These are phyloP conservation scores for Marchantia polymorpha DNA, from an alignment of 225 moss, liverwort and hornwort species.

Conservation along the genomic window DNA sequence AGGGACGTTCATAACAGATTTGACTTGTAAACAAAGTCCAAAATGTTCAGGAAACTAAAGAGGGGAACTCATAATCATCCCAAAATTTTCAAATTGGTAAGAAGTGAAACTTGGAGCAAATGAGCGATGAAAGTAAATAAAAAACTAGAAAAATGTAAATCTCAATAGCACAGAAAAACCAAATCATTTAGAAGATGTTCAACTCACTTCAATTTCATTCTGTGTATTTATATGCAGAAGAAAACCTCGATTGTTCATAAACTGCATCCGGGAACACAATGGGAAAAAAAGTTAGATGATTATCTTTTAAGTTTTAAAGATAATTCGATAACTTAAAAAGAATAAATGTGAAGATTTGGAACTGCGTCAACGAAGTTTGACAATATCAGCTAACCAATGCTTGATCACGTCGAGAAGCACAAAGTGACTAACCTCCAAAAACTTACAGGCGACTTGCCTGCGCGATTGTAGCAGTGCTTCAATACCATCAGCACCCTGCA, in stretches of 20 bases:
- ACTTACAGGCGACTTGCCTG: constrained; percentile 82
- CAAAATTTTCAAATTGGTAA: background rate
- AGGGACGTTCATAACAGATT: background rate
- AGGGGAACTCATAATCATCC: background rate
- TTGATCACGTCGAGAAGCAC: background rate
- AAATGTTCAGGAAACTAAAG: background rate
- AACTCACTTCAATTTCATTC: constrained; percentile 84
- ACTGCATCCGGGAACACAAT: constrained; percentile 52
- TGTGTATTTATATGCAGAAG: constrained; percentile 72
- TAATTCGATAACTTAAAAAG: background rate
- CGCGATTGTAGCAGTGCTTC: constrained; percentile 77
- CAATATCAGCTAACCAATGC: background rate
- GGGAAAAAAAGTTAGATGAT: constrained; percentile 11
- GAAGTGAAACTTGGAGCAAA: background rate
- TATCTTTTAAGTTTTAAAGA: too few relatives aligned
- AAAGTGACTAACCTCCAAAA: constrained; percentile 56
- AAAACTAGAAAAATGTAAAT: background rate
- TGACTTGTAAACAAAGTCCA: background rate
- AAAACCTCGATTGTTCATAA: constrained; percentile 72
- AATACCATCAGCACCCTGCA: constrained; percentile 75
- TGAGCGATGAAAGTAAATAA: too few relatives aligned
- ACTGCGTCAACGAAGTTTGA: background rate
- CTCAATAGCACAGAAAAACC: too few relatives aligned
- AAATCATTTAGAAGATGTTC: too few relatives aligned
- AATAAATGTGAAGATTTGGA: background rate